Evolutionary conservation across 106 monocot genomes (phyloP).

Genomic region (Dioscorea zingiberensis): DNA sequence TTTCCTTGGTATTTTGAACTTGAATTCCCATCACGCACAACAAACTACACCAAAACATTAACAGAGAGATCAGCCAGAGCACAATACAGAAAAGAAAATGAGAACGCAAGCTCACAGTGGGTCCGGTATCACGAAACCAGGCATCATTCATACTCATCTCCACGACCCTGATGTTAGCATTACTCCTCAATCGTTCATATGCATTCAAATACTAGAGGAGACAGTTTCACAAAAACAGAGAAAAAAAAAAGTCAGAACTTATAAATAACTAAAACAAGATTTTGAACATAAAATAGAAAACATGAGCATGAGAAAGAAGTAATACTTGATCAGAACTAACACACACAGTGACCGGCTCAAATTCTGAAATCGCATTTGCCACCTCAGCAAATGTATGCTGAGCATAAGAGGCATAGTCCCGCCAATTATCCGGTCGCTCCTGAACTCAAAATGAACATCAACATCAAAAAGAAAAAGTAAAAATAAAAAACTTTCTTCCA

Average conservation of each 20-base stretch:
- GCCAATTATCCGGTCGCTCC: constrained; percentile 94
- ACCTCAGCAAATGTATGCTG: constrained; percentile 49
- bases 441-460: constrained; percentile 21
- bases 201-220: constrained; percentile 71
- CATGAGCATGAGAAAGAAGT: not conserved
- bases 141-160: constrained; percentile 99
- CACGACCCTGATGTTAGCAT: constrained; percentile 57
- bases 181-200: constrained; percentile 20
- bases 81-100: not conserved
- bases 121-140: constrained; percentile 96
- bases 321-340: not conserved
- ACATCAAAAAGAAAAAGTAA: not conserved
- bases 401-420: constrained; percentile 48
- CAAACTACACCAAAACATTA: constrained; percentile 52
- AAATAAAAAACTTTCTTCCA: not conserved
- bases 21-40: constrained; percentile 36
- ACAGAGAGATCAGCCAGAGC: not conserved
- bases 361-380: constrained; percentile 71
- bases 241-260: not conserved
- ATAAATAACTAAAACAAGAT: not conserved
- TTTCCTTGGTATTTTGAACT: constrained; percentile 10
- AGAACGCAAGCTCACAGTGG: constrained; percentile 52
- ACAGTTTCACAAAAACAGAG: not conserved
- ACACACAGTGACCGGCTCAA: constrained; percentile 62
- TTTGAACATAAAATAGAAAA: not conserved